Evolutionary conservation across 441 rosid species (phyloP).

Genomic region (Viola pubescens): DNA sequence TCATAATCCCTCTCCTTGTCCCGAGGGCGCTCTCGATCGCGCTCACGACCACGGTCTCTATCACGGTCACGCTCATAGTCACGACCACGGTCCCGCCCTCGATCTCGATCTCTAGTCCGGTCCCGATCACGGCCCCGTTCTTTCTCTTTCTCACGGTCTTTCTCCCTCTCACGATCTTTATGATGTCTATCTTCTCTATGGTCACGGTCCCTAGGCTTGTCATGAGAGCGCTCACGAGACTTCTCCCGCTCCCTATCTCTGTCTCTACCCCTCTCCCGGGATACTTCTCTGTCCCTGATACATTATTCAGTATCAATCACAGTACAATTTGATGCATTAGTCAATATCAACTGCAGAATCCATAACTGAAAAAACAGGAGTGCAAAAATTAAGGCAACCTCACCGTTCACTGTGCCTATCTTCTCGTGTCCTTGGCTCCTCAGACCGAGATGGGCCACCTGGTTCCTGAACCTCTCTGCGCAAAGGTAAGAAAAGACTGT

Average conservation of each 20-base stretch:
- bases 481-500: conserved; percentile 4
- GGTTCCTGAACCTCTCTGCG: conserved; percentile 58
- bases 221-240: conserved; percentile 64
- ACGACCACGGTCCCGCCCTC: conserved; percentile 40
- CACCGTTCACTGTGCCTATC: conserved; percentile 55
- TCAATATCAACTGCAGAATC: not conserved
- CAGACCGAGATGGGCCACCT: conserved; percentile 52
- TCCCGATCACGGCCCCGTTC: conserved; percentile 46
- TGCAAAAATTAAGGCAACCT: conserved; percentile 1
- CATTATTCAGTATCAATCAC: not conserved
- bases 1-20: conserved; percentile 63
- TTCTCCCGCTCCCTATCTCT: conserved; percentile 62
- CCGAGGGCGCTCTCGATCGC: conserved; percentile 37
- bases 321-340: not conserved
- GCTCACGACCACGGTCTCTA: conserved; percentile 33
- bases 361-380: not conserved
- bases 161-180: conserved; percentile 62
- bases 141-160: conserved; percentile 51
- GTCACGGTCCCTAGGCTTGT: conserved; percentile 71
- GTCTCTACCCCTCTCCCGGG: conserved; percentile 74
- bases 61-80: conserved; percentile 42
- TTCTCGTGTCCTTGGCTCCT: conserved; percentile 73
- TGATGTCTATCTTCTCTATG: conserved; percentile 73
- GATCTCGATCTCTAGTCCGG: conserved; percentile 33
- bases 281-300: conserved; percentile 53